A percentile compares a stretch with the other conserved stretches of the same genome.
Conservation (phyloP, 805 yeast genomes). For the Yamadazyma phyllophila region DNA sequence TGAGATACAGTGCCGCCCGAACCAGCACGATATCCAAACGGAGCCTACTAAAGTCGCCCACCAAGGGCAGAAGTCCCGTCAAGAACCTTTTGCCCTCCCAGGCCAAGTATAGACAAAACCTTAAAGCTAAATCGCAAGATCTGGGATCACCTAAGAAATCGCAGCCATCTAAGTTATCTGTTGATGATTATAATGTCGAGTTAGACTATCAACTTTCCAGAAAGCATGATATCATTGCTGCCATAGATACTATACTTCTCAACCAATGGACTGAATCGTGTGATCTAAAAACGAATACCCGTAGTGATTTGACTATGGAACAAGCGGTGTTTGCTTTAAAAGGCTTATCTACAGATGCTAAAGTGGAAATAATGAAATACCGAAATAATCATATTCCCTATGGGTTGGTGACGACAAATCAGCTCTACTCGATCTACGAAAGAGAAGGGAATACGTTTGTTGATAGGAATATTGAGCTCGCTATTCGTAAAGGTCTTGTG, state of each 20-base stretch:
- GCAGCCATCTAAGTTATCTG: constrained; percentile 2
- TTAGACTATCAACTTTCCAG: constrained; percentile 36
- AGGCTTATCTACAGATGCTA: constrained; percentile 32
- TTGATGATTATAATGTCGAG: constrained; percentile 36
- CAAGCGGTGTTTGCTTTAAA: constrained; percentile 32
- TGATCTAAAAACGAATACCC: constrained; percentile 23
- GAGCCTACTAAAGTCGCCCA: constrained; percentile 21
- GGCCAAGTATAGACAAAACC: constrained; percentile 19
- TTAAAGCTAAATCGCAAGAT: constrained; percentile 3
- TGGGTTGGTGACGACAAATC: constrained; percentile 42
- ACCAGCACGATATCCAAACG: constrained; percentile 31
- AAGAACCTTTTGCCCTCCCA: constrained; percentile 28
- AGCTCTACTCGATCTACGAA: constrained; percentile 48
- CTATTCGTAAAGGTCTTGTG: constrained; percentile 35
- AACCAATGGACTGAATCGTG: constrained; percentile 42
- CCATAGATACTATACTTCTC: constrained; percentile 29
- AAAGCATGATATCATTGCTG: constrained; percentile 28
- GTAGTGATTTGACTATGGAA: constrained; percentile 19
- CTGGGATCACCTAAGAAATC: constrained; percentile 4
- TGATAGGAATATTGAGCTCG: constrained; percentile 42
- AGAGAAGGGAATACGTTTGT: constrained; percentile 48
- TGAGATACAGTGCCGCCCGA: constrained; percentile 39
- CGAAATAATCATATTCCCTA: constrained; percentile 34
- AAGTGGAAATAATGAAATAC: constrained; percentile 37
- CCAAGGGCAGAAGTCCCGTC: constrained; percentile 22